Evolutionary conservation across 2,329 filamentous ascomycete genomes (phyloP).

Genomic region (Aureobasidium mangrovei): DNA sequence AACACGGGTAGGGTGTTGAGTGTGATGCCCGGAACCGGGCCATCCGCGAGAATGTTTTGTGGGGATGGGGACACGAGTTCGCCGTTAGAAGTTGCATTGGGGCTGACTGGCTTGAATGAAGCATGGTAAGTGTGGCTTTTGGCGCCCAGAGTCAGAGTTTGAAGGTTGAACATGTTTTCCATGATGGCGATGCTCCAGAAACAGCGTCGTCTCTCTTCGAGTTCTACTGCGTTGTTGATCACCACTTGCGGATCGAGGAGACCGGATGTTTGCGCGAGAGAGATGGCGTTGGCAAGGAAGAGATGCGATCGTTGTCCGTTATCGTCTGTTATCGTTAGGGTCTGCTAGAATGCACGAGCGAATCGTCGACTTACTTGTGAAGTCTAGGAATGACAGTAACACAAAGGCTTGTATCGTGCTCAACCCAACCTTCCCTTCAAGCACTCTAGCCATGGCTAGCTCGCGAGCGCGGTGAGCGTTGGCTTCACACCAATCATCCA

Average conservation of each 20-base stretch:
- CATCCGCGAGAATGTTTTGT: constrained; percentile 5
- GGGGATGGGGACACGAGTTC: neutral
- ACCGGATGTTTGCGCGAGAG: constrained; percentile 1
- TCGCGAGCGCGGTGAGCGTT: constrained; percentile 9
- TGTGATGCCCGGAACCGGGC: constrained; percentile 4
- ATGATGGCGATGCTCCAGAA: constrained; percentile 10
- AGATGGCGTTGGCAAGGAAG: constrained; percentile 4
- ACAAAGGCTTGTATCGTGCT: constrained; percentile 9
- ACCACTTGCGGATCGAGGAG: constrained; percentile 1
- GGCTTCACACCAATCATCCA: constrained; percentile 10
- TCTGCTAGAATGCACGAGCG: neutral
- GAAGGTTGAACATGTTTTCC: constrained; percentile 10
- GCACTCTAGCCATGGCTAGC: neutral
- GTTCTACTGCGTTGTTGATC: neutral
- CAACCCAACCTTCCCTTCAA: neutral
- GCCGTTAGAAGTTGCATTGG: constrained; percentile 1
- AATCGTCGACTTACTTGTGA: neutral
- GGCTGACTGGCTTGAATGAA: constrained; percentile 3
- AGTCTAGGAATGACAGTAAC: constrained; percentile 8
- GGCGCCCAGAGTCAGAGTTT: neutral
- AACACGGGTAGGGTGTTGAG: constrained; percentile 10
- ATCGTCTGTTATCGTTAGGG: constrained; percentile 1
- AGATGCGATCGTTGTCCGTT: constrained; percentile 6
- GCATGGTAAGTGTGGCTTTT: neutral
- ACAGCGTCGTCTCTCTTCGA: constrained; percentile 9